phyloP scores from a whole-genome alignment of 1,139 yeast species.

The Geotrichum klebahnii region DNA sequence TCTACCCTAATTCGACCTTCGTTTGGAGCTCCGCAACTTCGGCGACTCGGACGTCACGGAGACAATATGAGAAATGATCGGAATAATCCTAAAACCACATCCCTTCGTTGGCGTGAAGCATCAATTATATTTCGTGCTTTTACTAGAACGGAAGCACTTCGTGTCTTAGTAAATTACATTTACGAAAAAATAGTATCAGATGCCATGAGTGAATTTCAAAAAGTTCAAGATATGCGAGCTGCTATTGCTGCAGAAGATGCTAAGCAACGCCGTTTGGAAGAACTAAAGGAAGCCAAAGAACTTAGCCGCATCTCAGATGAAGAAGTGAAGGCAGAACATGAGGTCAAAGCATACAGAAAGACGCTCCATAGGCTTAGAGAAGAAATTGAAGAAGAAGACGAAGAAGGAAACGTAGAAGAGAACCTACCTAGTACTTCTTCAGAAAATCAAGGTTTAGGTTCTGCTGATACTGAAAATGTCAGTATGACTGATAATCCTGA shows the following conservation, averaged over 20 bases:
- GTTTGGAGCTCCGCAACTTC: background rate
- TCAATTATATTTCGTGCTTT: constrained; percentile 49
- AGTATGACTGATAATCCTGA: constrained; percentile 24
- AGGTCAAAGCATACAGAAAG: constrained; percentile 19
- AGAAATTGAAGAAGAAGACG: constrained; percentile 23
- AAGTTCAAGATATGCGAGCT: constrained; percentile 34
- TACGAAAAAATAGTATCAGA: constrained; percentile 39
- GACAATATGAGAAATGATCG: constrained; percentile 23
- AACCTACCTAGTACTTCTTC: too few species aligned
- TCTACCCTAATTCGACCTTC: background rate
- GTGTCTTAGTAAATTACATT: constrained; percentile 51
- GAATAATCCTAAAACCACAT: constrained; percentile 49
- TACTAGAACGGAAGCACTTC: constrained; percentile 42
- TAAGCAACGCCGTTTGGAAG: constrained; percentile 22
- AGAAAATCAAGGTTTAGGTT: constrained; percentile 4
- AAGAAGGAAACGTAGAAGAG: constrained; percentile 23
- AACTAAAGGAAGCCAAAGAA: constrained; percentile 41
- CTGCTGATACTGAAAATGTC: constrained; percentile 20
- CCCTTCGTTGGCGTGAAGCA: constrained; percentile 68
- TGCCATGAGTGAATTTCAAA: constrained; percentile 41
- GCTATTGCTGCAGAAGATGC: constrained; percentile 25
- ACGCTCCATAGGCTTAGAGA: too few species aligned
- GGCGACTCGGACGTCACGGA: constrained; percentile 1
- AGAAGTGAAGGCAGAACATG: constrained; percentile 29
- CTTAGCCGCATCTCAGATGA: constrained; percentile 21